These are phyloP conservation scores for Esteya vermicola DNA, from an alignment of 2,329 filamentous ascomycete genomes.

Conservation along the genomic window DNA sequence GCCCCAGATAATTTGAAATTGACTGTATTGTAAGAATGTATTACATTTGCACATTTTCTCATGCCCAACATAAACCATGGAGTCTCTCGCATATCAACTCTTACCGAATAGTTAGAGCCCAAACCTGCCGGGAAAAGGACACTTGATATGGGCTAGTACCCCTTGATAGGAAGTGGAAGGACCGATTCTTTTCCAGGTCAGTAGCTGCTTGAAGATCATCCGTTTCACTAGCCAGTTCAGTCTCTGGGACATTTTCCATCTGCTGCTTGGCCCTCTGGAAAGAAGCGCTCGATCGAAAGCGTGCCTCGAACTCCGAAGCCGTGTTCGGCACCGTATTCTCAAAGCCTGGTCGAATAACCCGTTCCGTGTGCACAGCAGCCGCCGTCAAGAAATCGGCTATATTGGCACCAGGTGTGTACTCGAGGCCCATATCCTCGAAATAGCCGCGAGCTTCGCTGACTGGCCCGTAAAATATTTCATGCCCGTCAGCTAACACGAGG, in stretches of 20 bases:
- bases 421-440: conserved; percentile 53
- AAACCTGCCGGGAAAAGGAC: too few relatives aligned
- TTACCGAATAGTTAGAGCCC: too few relatives aligned
- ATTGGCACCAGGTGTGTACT: conserved; percentile 42
- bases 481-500: conserved; percentile 9
- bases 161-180: too few relatives aligned
- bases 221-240: too few relatives aligned
- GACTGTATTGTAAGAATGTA: conserved; percentile 15
- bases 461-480: conserved; percentile 5
- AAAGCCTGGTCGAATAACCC: conserved; percentile 33
- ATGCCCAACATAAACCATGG: too few relatives aligned
- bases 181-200: too few relatives aligned
- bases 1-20: conserved; percentile 66
- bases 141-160: too few relatives aligned
- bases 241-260: too few relatives aligned
- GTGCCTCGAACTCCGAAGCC: conserved; percentile 45
- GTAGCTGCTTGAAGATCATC: too few relatives aligned
- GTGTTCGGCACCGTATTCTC: conserved; percentile 34
- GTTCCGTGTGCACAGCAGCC: conserved; percentile 19
- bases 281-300: conserved; percentile 31
- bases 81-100: too few relatives aligned
- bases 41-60: too few relatives aligned
- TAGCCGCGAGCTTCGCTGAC: conserved; percentile 44
- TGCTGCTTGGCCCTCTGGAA: conserved; percentile 30
- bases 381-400: conserved; percentile 68